Evolutionary conservation across 192 early-diverging fungal species (phyloP), one percentile per base, ranked within the genome.

Genomic region (Irineochytrium annulatum): DNA sequence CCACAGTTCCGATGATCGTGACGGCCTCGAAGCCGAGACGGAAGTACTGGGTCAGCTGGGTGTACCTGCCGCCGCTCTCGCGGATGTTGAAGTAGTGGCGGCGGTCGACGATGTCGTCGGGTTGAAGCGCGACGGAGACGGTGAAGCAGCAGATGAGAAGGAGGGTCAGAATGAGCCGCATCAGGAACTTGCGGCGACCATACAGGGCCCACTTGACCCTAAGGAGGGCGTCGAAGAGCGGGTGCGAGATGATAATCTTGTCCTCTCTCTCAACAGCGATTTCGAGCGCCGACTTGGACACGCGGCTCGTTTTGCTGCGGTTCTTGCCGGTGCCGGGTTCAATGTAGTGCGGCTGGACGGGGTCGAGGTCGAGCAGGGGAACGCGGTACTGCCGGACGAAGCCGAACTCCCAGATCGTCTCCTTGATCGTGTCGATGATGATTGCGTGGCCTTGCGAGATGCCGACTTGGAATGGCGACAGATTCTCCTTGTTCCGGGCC

Each of bases 161-260:
- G 27, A 43, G 5, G 5, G 67, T 33, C 26, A 64, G n/a, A 14
- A 28, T 27, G 17, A 69, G n/a, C 20, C 41, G 28, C 5, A 17
- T 41, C 48, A 45, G 20, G 48, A 70, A 70, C 24, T 17, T 31
- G n/a, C 6, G 39, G 35, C 55, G 48, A 6, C 49, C 62, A 39
- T 70, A 70, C 3, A 70, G 46, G 26, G 35, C 39, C 69, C 69
- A 70, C 34, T 70, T 70, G 43, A 48, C 58, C 22, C 51, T 39
- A 6, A 70, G 45, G 30, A 70, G 17, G 19, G 49, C 30, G 29
- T 45, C 24, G 26, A 70, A 45, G 20, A 70, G 20, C 4, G 63
- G 63, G 33, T 57, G 51, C 11, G 27, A 32, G 24, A 69, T 17
- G 13, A 63, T 58, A 8, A 43, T 55, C 43, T 53, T 66, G 51